Conservation (phyloP, 257 asterid species). For the Forsythia viridissima region DNA sequence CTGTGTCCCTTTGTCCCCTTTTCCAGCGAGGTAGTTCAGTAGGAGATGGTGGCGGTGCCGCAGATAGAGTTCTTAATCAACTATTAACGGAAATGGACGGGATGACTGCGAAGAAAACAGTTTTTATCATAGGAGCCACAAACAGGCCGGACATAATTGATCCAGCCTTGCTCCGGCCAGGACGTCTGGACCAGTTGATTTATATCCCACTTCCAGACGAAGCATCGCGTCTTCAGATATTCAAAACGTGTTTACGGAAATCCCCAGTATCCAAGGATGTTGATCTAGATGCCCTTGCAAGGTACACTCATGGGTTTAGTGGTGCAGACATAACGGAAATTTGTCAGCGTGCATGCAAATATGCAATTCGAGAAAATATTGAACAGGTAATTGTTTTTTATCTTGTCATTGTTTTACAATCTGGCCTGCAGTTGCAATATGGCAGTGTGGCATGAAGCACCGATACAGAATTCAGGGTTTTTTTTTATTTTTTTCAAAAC, state of each 20-base stretch:
- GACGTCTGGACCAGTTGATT: slow-evolving; percentile 50
- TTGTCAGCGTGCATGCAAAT: slow-evolving; percentile 52
- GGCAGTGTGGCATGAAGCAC: not conserved
- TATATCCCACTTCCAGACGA: slow-evolving; percentile 48
- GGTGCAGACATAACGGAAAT: slow-evolving; percentile 51
- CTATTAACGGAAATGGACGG: slow-evolving; percentile 52
- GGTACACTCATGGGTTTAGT: slow-evolving; percentile 44
- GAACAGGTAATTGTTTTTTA: slow-evolving; percentile 32
- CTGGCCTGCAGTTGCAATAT: not conserved
- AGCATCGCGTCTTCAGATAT: slow-evolving; percentile 43
- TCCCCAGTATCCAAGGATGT: slow-evolving; percentile 41
- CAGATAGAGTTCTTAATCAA: slow-evolving; percentile 49
- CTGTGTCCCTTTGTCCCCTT: not conserved
- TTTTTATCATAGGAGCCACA: slow-evolving; percentile 52
- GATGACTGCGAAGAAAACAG: slow-evolving; percentile 39
- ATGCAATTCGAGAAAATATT: slow-evolving; percentile 46
- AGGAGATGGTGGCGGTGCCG: slow-evolving; percentile 53
- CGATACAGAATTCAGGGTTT: no score
- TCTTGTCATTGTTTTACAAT: not conserved
- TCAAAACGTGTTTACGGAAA: slow-evolving; percentile 42
- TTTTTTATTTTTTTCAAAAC: no score
- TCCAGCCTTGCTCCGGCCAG: slow-evolving; percentile 54
- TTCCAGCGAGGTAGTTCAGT: slow-evolving; percentile 39
- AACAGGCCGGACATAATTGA: slow-evolving; percentile 52
- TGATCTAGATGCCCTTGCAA: slow-evolving; percentile 35